Conservation (phyloP, 2,329 filamentous ascomycete species). For the Bipolaris bicolor region DNA sequence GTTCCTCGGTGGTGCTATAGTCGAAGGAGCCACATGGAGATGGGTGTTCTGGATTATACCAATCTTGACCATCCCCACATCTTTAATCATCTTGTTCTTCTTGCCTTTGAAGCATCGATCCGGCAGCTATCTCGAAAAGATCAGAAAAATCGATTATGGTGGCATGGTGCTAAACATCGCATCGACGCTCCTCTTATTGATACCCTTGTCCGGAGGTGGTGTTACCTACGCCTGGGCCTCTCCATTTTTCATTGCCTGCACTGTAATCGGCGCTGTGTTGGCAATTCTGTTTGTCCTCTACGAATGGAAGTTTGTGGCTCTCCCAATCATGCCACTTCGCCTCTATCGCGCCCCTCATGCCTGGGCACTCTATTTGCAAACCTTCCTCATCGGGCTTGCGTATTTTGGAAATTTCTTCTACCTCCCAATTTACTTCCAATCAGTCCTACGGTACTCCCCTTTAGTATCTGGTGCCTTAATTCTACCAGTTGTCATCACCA, state of each 20-base stretch:
- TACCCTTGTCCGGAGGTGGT: conserved; percentile 67
- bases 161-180: conserved; percentile 62
- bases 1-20: conserved; percentile 29
- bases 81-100: conserved; percentile 23
- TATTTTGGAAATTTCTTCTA: conserved; percentile 68
- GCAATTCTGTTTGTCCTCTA: conserved; percentile 59
- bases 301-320: conserved; percentile 62
- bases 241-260: conserved; percentile 65
- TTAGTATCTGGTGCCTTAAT: conserved; percentile 59
- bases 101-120: conserved; percentile 53
- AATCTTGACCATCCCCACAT: conserved; percentile 20
- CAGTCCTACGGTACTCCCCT: conserved; percentile 56
- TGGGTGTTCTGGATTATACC: conserved; percentile 27
- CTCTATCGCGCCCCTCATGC: conserved; percentile 63
- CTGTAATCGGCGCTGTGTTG: conserved; percentile 56
- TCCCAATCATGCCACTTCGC: conserved; percentile 65
- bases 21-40: conserved; percentile 25
- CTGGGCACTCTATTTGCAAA: conserved; percentile 62
- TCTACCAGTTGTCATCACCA: conserved; percentile 50
- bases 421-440: conserved; percentile 67
- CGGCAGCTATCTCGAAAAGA: conserved; percentile 54
- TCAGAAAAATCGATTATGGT: conserved; percentile 64
- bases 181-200: conserved; percentile 66
- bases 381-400: conserved; percentile 64
- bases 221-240: conserved; percentile 63